phyloP scores from a whole-genome alignment of 1,284 basidiomycete species.

The Termitomyces sp. region DNA sequence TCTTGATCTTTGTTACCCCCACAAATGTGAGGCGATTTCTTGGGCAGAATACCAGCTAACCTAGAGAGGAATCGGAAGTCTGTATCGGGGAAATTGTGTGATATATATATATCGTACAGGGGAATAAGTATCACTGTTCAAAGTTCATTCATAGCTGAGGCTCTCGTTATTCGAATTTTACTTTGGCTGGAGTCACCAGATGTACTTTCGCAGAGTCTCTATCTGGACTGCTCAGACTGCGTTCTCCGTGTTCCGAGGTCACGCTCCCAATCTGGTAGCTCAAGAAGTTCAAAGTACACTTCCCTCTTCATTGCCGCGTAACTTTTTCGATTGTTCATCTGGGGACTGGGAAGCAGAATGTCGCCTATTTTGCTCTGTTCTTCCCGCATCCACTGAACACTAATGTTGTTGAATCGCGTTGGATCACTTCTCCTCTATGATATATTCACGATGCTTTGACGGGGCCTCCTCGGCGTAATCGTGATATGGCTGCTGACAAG shows the following conservation, averaged over 20 bases:
- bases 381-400: neutral
- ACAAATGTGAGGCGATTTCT: neutral
- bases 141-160: neutral
- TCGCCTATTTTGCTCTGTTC: neutral
- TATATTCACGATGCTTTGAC: neutral
- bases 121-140: neutral
- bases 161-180: neutral
- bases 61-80: neutral
- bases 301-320: neutral
- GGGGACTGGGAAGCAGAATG: neutral
- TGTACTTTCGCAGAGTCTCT: neutral
- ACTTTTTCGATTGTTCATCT: neutral
- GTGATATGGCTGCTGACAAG: neutral
- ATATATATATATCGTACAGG: neutral
- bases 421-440: neutral
- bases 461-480: neutral
- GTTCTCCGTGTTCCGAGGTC: neutral
- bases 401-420: neutral
- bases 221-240: neutral
- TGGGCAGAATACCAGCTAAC: neutral
- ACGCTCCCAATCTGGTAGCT: neutral
- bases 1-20: conserved; percentile 2
- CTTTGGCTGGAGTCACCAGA: neutral
- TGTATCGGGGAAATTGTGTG: neutral
- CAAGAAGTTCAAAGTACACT: neutral